Percentiles rank a stretch among this genome's conserved stretches.
Conservation (phyloP, 2,329 filamentous ascomycete genomes). For the Trichoderma citrinoviride region DNA sequence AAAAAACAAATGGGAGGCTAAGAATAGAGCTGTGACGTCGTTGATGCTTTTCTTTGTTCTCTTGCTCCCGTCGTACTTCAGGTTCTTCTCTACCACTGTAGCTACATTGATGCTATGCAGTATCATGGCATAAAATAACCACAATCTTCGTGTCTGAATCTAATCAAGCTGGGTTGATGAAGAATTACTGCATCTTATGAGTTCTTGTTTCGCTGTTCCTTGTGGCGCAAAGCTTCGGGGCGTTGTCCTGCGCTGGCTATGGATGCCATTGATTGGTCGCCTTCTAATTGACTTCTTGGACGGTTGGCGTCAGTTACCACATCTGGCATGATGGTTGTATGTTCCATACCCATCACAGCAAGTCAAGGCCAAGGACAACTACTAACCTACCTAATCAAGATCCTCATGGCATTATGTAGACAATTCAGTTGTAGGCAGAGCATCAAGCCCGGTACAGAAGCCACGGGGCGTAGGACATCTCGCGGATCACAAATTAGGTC, state of each 20-base stretch:
- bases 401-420: too few relatives aligned
- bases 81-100: too few relatives aligned
- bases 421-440: too few relatives aligned
- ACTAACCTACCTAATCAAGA: too few relatives aligned
- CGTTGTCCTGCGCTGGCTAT: background rate
- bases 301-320: background rate
- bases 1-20: background rate
- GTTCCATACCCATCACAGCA: too few relatives aligned
- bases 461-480: too few relatives aligned
- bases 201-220: background rate
- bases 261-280: background rate
- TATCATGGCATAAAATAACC: background rate
- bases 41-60: background rate
- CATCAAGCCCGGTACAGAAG: too few relatives aligned
- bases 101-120: background rate
- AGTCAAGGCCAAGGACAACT: too few relatives aligned
- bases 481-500: too few relatives aligned
- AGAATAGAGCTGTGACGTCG: slow-evolving; percentile 13
- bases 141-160: background rate
- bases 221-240: slow-evolving; percentile 1
- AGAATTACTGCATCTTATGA: background rate
- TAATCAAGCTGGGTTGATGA: background rate
- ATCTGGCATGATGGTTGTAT: too few relatives aligned
- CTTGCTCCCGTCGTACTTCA: background rate
- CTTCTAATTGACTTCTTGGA: background rate